Evolutionary conservation across 75 land plant species (phyloP), one percentile per base, ranked within the genome.

Genomic region (Larix kaempferi): DNA sequence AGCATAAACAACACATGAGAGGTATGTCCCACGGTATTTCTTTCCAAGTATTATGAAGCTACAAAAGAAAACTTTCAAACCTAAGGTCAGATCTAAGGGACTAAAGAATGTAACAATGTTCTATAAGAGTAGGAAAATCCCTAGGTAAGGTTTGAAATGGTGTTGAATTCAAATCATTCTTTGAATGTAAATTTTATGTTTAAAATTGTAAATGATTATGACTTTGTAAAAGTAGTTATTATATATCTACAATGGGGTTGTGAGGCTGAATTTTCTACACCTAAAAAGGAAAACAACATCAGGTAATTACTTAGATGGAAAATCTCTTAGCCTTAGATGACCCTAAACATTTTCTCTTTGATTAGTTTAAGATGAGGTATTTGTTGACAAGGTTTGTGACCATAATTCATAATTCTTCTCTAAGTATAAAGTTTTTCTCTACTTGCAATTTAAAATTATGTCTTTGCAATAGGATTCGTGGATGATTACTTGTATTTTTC

Each of bases 401-500:
- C 0, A 14, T 15, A 65, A 35, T 33, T 65, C 69, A n/a, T n/a
- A n/a, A n/a, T n/a, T 35, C 33, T 39, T 33, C 69, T 65, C 17
- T 15, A 19, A 29, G 6, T 6, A 29, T 65, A 39, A 27, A 26
- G 12, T 65, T 29, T 65, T 65, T 65, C 69, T 35, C 69, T 27
- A 16, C 69, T 17, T 65, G 69, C 19, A 65, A 39, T 29, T 33
- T 11, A 27, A 33, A 65, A 65, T 15, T 65, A 39, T 35, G 69
- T 16, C 16, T 65, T 65, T 15, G 33, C 25, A 65, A 16, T 19
- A 65, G 37, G 14, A 35, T 65, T 49, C 11, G 27, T 25, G 44
- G 56, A 72, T 72, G 56, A 72, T 41, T 52, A 14, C 19, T 49
- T 12, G 12, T 72, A 21, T 73, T 57, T 80, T 79, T 84, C 83